A percentile compares a stretch with the other conserved stretches of the same genome.
Evolutionary conservation across 2,329 filamentous ascomycete genomes (phyloP).

Genomic region (Colletotrichum salicis): DNA sequence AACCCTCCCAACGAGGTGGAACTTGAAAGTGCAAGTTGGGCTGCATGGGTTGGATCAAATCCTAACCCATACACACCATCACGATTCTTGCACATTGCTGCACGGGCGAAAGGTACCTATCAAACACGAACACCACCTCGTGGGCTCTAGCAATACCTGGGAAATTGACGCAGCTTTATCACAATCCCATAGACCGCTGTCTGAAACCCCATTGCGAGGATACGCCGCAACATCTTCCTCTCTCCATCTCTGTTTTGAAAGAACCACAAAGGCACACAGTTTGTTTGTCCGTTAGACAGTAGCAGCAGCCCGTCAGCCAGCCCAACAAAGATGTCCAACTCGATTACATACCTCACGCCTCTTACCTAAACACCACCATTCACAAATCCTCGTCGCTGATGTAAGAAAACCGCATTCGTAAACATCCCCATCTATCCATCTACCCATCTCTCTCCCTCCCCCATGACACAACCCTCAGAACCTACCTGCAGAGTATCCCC

Average conservation of each 20-base stretch:
- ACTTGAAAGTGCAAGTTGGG: background rate
- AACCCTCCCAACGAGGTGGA: background rate
- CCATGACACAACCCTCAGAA: background rate
- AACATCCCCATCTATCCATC: background rate
- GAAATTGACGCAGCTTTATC: too few relatives aligned
- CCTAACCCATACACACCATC: background rate
- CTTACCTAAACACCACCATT: background rate
- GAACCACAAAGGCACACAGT: too few relatives aligned
- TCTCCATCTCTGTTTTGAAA: too few relatives aligned
- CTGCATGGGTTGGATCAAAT: too few relatives aligned
- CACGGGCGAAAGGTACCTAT: too few relatives aligned
- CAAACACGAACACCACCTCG: too few relatives aligned
- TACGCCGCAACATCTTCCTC: too few relatives aligned
- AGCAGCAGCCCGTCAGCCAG: background rate
- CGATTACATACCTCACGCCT: too few relatives aligned
- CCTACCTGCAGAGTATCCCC: background rate
- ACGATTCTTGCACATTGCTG: background rate
- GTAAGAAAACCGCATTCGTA: background rate
- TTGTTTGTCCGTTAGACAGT: too few relatives aligned
- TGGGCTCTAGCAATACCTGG: too few relatives aligned
- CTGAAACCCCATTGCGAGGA: background rate
- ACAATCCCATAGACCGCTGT: too few relatives aligned
- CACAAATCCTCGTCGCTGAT: background rate
- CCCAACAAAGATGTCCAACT: background rate
- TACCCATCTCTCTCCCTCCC: background rate